These are phyloP conservation scores for Penicillium sp. DNA, from an alignment of 2,329 filamentous ascomycete genomes.

Conservation along the genomic window DNA sequence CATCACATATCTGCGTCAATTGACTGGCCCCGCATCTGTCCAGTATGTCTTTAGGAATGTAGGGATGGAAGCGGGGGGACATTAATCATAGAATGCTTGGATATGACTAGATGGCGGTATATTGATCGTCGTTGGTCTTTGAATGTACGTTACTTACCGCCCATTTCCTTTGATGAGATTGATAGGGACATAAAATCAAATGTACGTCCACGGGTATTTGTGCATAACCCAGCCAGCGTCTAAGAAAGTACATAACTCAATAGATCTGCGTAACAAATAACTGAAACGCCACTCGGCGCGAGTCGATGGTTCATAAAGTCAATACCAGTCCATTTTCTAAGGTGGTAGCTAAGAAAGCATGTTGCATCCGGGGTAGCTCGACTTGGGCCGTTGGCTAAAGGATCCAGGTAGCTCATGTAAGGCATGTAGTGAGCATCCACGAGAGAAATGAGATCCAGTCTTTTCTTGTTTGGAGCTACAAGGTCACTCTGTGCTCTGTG, in stretches of 20 bases:
- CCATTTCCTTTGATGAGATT: background rate
- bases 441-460: background rate
- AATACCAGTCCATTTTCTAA: background rate
- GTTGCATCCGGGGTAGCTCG: conserved; percentile 8
- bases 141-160: background rate
- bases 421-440: background rate
- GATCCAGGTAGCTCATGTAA: background rate
- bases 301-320: background rate
- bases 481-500: conserved; percentile 13
- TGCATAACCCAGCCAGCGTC: background rate
- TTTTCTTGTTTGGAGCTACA: conserved; percentile 6
- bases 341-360: conserved; percentile 3
- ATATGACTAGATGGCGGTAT: background rate
- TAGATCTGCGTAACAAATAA: background rate
- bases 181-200: background rate
- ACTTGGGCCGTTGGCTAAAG: background rate
- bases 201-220: background rate
- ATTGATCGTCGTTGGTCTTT: background rate
- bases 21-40: background rate
- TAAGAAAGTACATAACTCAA: background rate
- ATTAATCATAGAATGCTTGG: background rate
- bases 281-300: background rate
- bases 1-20: background rate
- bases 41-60: conserved; percentile 1
- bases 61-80: background rate